Evolutionary conservation across 208 protist genomes (phyloP), one percentile per base, ranked within the genome.

Genomic region (Wallacemonas sp.): DNA sequence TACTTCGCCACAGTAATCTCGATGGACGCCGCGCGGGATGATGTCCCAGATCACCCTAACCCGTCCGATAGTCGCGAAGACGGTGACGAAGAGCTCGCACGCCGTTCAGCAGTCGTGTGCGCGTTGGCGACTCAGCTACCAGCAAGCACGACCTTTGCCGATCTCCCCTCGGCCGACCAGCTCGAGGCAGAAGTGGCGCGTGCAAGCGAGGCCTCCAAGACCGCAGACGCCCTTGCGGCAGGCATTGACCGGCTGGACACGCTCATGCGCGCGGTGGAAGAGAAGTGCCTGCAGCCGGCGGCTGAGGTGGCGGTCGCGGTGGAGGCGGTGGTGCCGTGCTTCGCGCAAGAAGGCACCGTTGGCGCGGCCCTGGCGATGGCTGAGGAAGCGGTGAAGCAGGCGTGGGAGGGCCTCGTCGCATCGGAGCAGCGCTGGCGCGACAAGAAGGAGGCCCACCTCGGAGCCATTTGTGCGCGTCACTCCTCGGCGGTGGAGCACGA

Each of bases 1-100:
- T 90, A 90, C 68, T 84, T 84, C 12, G 58, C 51, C 15, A 76
- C 78, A 19, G 60, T 71, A 11, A 45, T 60, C 15, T 24, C 68
- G 31, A 58, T 70, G 8, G 73, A 82, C 27, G 66, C 42, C 33
- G 75, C 88, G 42, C 65, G 72, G 28, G 76, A 66, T 11, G 82
- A 93, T 53, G 68, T 84, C 21, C 86, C 86, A 22, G 72, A 77
- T 12, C 9, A 38, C 27, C 26, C 45, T 42, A 36, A 28, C 26
- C 12, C 39, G 27, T 30, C 39, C 51, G 27, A 58, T 31, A 42
- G 39, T 12, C 61, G 33, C 9, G 62, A 69, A 39, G 46, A 76
- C 17, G n/a, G 38, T 39, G 61, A 62, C 42, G 45, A 24, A 8
- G 51, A 21, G 14, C 44, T 28, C 19, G 66, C 68, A 19, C 30